A percentile compares a stretch with the other conserved stretches of the same genome.
phyloP scores from a whole-genome alignment of 805 yeast species.

The Wickerhamomyces strasburgensis region DNA sequence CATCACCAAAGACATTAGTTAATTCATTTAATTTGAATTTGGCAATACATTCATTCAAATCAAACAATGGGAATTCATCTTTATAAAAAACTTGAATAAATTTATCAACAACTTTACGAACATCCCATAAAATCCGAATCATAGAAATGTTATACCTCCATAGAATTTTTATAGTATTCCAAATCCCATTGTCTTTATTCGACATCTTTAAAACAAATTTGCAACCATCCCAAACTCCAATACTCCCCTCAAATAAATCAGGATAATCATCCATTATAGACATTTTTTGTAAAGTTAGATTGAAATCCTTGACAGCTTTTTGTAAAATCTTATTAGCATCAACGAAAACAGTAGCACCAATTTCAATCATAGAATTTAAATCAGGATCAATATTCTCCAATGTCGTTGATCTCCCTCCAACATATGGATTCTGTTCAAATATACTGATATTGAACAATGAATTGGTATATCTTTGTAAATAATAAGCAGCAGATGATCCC shows the following conservation, averaged over 20 bases:
- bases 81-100: constrained; percentile 29
- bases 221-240: constrained; percentile 37
- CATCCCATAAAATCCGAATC: constrained; percentile 15
- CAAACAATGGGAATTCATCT: constrained; percentile 34
- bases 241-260: constrained; percentile 13
- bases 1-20: constrained; percentile 18
- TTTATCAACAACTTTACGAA: constrained; percentile 18
- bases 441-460: constrained; percentile 34
- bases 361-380: constrained; percentile 27
- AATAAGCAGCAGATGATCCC: constrained; percentile 43
- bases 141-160: constrained; percentile 30
- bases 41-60: neutral
- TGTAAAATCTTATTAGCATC: constrained; percentile 33
- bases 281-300: constrained; percentile 22
- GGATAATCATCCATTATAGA: constrained; percentile 4
- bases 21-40: too few species aligned
- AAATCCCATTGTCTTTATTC: constrained; percentile 1
- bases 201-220: constrained; percentile 18
- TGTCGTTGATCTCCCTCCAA: constrained; percentile 45
- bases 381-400: constrained; percentile 25
- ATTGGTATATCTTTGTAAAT: constrained; percentile 35
- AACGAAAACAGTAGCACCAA: constrained; percentile 44
- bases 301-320: constrained; percentile 34
- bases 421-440: constrained; percentile 33
- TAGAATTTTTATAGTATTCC: constrained; percentile 18